phyloP scores from a whole-genome alignment of 139 green algal genomes.

The Axilococcus clingmanii region DNA sequence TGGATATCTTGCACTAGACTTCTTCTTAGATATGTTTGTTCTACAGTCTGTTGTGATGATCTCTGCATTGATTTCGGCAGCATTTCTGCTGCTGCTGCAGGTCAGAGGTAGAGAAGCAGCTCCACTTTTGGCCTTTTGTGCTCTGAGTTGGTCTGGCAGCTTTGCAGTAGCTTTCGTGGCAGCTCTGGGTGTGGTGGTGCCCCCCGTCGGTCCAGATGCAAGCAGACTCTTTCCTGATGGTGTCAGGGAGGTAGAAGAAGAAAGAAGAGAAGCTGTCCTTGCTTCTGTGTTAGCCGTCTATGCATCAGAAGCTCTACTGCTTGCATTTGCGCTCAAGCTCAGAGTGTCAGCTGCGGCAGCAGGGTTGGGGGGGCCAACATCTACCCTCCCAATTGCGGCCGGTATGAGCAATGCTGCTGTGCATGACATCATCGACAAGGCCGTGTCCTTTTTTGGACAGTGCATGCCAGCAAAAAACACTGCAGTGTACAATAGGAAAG shows the following conservation, averaged over 20 bases:
- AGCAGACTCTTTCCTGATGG: slow-evolving; percentile 1
- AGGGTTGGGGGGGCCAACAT: background rate
- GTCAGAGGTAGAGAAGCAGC: slow-evolving; percentile 28
- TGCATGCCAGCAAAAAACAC: slow-evolving; percentile 24
- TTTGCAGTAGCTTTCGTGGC: slow-evolving; percentile 42
- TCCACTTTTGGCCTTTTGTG: slow-evolving; percentile 46
- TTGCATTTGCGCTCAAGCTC: slow-evolving; percentile 89
- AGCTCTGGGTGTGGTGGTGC: slow-evolving; percentile 26
- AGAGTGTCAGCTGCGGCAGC: slow-evolving; percentile 38
- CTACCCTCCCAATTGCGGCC: background rate
- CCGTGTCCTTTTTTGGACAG: slow-evolving; percentile 34
- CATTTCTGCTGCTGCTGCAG: slow-evolving; percentile 67
- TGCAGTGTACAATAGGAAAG: slow-evolving; percentile 25
- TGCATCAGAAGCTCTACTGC: slow-evolving; percentile 66
- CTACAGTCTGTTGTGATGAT: slow-evolving; percentile 53
- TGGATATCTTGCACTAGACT: slow-evolving; percentile 77
- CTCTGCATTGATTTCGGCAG: slow-evolving; percentile 39
- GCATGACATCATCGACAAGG: slow-evolving; percentile 14
- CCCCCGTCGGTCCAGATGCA: slow-evolving; percentile 26
- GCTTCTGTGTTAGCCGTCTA: slow-evolving; percentile 64
- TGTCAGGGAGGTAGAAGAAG: slow-evolving; percentile 5
- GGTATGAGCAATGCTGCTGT: too few species aligned
- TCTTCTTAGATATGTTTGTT: slow-evolving; percentile 57
- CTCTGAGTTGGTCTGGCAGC: slow-evolving; percentile 34
- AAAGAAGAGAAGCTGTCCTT: background rate